Evolutionary conservation across 495 filamentous ascomycete species (phyloP), one percentile per base, ranked within the genome.

Genomic region (Lindgomyces ingoldianus): DNA sequence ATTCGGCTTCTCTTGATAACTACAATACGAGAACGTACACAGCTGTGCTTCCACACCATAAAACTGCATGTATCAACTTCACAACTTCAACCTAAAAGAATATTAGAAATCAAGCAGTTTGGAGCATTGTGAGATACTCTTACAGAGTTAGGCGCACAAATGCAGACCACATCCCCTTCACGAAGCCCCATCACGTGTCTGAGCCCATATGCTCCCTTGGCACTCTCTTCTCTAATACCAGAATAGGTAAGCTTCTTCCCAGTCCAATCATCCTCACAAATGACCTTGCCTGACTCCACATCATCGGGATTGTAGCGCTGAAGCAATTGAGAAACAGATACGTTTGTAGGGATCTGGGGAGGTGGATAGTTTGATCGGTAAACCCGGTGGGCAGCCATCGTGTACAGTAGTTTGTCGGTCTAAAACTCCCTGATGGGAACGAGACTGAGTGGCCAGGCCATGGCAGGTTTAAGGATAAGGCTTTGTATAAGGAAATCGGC

Each of bases 221-320:
- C 58, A 19, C 26, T 45, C 27, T 61, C 24, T 21, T 29, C 18
- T 27, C 58, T 16, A 25, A 61, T 27, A 6, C 58, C 48, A 19
- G 46, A 18, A 45, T 53, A 61, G 1, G 47, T 53, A 26, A 61
- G 58, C 11, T 12, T 61, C 33, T 44, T 41, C 8, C 58, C 47
- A 8, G 58, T 61, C 58, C 58, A 61, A 53, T 61, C 58, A 41
- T 61, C 58, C 27, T 61, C 46, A 24, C 46, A 61, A 24, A 61
- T 53, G 27, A 52, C 22, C 30, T 61, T 61, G 25, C 33, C 58
- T 12, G 26, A 19, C 24, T 18, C 58, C 11, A 41, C 26, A 41
- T 52, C 45, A 52, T 61, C 58, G 16, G 58, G 58, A 26, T 61
- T 61, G 48, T 53, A 52, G 21, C 29, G 45, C 47, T 61, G 12